Evolutionary conservation across 2,329 filamentous ascomycete genomes (phyloP), one percentile per base, ranked within the genome.

Genomic region (Ophiostoma ips): DNA sequence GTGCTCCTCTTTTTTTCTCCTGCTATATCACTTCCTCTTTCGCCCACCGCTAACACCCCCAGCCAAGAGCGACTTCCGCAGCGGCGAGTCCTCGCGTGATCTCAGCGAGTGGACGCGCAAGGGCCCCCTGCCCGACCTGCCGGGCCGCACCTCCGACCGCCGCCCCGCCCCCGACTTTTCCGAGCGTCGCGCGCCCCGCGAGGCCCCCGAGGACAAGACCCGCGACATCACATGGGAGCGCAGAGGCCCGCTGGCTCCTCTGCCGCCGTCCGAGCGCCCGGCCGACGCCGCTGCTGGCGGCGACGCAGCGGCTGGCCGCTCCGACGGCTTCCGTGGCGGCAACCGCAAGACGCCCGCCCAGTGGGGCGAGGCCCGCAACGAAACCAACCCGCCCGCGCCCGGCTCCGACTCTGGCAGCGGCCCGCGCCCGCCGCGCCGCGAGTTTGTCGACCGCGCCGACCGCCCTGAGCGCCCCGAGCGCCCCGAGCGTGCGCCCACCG

Each of bases 221-320:
- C 81, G 87, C 52, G 86, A 94, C 63, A 84, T 92, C 57, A 76
- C 79, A 66, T 98, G 92, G 92, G 90, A 95, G 68, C 85, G 92
- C 59, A 92, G 86, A 63, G 92, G 92, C 12, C 92, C 92, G 35
- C 73, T 96, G 50, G 86, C 90, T 38, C 87, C 90, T 19, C 72
- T 69, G 57, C 72, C 72, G 48, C 75, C 70, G 52, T 57, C 68
- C 43, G 76, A 81, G 55, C 70, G 71, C 50, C 58, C 63, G 18
- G 46, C 13, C 34, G 63, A 67, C 21, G 68, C 66, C 46, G 71
- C 72, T 48, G 72, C 77, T 54, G 77, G 80, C 36, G n/a, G n/a
- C n/a, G n/a, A n/a, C n/a, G n/a, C n/a, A n/a, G n/a, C n/a, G n/a
- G 73, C 69, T 53, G 78, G 76, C 58, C 71, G 76, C n/a, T n/a